Conservation (phyloP, 306 rosid species). For the Hippophae tibetana region DNA sequence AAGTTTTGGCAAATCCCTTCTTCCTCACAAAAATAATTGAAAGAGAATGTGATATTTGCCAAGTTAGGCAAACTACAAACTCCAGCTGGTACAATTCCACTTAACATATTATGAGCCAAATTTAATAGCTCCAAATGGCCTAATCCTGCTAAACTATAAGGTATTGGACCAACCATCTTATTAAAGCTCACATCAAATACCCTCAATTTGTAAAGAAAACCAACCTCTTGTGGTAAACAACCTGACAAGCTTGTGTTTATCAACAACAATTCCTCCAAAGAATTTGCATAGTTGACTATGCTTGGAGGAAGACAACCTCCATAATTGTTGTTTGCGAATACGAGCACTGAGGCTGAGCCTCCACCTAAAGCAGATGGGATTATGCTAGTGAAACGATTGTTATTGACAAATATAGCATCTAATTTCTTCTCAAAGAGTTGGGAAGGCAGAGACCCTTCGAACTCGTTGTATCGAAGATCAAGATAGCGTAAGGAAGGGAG, state of each 20-base stretch:
- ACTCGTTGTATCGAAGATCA: constrained; percentile 73
- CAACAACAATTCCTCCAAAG: constrained; percentile 63
- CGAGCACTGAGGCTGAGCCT: constrained; percentile 52
- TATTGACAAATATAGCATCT: constrained; percentile 69
- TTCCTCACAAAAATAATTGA: constrained; percentile 80
- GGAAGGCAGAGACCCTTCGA: constrained; percentile 76
- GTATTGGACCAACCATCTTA: constrained; percentile 60
- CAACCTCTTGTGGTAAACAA: constrained; percentile 76
- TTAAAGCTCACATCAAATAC: constrained; percentile 74
- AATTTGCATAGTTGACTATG: constrained; percentile 45
- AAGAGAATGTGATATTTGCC: constrained; percentile 61
- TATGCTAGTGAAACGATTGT: constrained; percentile 52
- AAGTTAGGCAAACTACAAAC: constrained; percentile 62
- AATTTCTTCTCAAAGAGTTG: constrained; percentile 45
- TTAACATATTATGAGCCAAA: constrained; percentile 55
- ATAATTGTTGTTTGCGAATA: constrained; percentile 73
- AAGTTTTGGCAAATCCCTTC: constrained; percentile 56
- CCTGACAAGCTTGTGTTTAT: constrained; percentile 67
- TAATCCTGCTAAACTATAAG: constrained; percentile 72
- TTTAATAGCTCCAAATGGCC: constrained; percentile 70
- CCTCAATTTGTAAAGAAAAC: constrained; percentile 68
- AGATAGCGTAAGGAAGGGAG: constrained; percentile 48
- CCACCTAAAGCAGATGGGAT: constrained; percentile 39
- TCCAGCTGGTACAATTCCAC: constrained; percentile 53
- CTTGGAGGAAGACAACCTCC: constrained; percentile 65